Base-by-base conservation (phyloP, 2,329 filamentous ascomycete species). In the Penicillium sumatraense region DNA sequence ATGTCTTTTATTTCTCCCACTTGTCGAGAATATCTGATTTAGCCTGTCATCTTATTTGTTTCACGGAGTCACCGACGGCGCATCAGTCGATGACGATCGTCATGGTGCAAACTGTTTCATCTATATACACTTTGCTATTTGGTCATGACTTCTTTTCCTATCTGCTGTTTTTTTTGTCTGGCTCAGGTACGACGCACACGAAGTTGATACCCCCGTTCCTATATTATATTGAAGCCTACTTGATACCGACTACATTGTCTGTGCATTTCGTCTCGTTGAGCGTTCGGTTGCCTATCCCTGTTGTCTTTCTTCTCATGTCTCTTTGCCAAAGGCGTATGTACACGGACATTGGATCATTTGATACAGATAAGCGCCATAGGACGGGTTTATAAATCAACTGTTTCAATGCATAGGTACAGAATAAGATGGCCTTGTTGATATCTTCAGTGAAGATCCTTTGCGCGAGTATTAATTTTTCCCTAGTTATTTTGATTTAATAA, bases 51-150 rank as follows among this genome's bases (percentile, higher is more conserved):
- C 33, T 23, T 29, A 27, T 44, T 20, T 26, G 18, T 35, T 21
- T 18, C 18, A 63, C 47, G 67, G 63, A 61, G 65, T 68, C 51
- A 41, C 36, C 57, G 60, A 67, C 58, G 50, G 56, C n/a, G n/a
- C 64, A 66, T 57, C 63, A 62, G 64, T 57, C 31, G 62, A 62
- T 58, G 53, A 60, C 46, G 57, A 59, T 52, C 29, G 36, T 33
- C 26, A 57, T 47, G 53, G 50, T 55, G 38, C 50, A 55, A 51
- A 53, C 47, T 54, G 33, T 42, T 16, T 5, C n/a, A n/a, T 56
- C 56, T 48, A 56, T 64, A 54, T 61, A 57, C 51, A 62, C 46
- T 45, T 49, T 50, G 21, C 45, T 26, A 23, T 40, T 29, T 41
- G n/a, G 38, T 24, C 11, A 16, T 10, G 41, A 35, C 21, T 40